These are phyloP conservation scores for Nicotiana tomentosiformis DNA, from an alignment of 257 asterid species.

Conservation along the genomic window DNA sequence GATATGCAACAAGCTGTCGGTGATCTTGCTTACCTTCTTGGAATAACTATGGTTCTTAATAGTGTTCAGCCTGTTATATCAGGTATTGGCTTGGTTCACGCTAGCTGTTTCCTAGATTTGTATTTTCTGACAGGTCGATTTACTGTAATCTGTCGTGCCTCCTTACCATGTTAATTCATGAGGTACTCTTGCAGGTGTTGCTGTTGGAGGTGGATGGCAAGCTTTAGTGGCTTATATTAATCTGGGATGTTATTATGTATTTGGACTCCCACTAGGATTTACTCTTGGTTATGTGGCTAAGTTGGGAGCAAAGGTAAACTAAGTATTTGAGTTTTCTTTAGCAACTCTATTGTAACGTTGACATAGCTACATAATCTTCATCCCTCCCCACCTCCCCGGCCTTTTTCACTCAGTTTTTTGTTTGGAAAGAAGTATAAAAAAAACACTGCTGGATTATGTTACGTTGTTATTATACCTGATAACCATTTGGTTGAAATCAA, in stretches of 20 bases:
- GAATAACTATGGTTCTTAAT: constrained; percentile 58
- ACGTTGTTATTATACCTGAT: background rate
- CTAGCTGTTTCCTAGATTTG: background rate
- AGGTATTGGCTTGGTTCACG: constrained; percentile 25
- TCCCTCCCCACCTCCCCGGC: background rate
- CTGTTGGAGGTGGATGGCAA: constrained; percentile 90
- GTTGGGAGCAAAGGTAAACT: constrained; percentile 46
- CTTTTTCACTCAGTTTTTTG: background rate
- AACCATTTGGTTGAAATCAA: background rate
- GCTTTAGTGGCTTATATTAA: constrained; percentile 72
- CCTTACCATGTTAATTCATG: background rate
- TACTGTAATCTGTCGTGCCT: background rate
- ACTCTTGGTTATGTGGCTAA: constrained; percentile 58
- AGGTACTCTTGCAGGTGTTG: constrained; percentile 47
- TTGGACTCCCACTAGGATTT: constrained; percentile 65
- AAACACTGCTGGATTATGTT: background rate
- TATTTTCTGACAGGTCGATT: background rate
- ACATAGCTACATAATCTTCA: background rate
- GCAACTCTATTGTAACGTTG: background rate
- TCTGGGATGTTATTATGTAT: constrained; percentile 60
- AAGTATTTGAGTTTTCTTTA: background rate
- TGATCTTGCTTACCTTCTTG: constrained; percentile 56
- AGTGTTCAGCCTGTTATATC: constrained; percentile 46
- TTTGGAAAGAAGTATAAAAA: background rate
- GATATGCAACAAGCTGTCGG: constrained; percentile 65